phyloP scores from a whole-genome alignment of 2,329 filamentous ascomycete species.

The Fonsecaea monophora region DNA sequence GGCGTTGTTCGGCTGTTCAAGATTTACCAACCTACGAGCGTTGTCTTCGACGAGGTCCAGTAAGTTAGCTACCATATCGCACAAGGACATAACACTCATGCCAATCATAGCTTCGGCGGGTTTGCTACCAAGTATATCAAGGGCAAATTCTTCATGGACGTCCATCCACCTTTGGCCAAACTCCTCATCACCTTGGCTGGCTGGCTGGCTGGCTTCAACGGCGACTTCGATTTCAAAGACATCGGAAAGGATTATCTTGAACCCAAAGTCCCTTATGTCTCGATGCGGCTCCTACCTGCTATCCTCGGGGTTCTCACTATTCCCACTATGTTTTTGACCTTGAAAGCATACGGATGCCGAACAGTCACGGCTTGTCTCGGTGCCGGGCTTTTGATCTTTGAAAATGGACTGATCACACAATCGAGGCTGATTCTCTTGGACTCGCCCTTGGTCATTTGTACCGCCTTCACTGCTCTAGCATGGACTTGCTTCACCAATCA shows the following conservation, averaged over 20 bases:
- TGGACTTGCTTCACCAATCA: slow-evolving; percentile 96
- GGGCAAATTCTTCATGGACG: slow-evolving; percentile 99
- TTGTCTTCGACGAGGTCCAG: slow-evolving; percentile 99
- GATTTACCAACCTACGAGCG: slow-evolving; percentile 94
- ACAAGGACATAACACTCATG: slow-evolving; percentile 18
- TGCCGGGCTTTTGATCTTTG: slow-evolving; percentile 86
- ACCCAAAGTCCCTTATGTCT: slow-evolving; percentile 92
- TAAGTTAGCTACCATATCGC: slow-evolving; percentile 59
- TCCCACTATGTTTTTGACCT: slow-evolving; percentile 90
- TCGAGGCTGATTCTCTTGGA: slow-evolving; percentile 95
- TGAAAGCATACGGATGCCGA: slow-evolving; percentile 89
- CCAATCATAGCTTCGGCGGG: slow-evolving; percentile 78
- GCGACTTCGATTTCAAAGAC: slow-evolving; percentile 98
- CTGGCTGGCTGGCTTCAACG: slow-evolving; percentile 93
- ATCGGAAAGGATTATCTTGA: slow-evolving; percentile 99
- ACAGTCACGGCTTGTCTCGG: slow-evolving; percentile 84
- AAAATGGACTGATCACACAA: slow-evolving; percentile 94
- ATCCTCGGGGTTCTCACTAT: slow-evolving; percentile 86
- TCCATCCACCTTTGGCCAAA: slow-evolving; percentile 97
- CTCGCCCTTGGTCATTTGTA: slow-evolving; percentile 91
- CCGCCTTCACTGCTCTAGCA: slow-evolving; percentile 85
- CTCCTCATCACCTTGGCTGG: slow-evolving; percentile 94
- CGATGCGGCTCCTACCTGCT: slow-evolving; percentile 93
- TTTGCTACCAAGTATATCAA: slow-evolving; percentile 99
- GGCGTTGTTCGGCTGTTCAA: slow-evolving; percentile 85